phyloP scores from a whole-genome alignment of 192 early-diverging fungal genomes.

The Umbelopsis sp. region DNA sequence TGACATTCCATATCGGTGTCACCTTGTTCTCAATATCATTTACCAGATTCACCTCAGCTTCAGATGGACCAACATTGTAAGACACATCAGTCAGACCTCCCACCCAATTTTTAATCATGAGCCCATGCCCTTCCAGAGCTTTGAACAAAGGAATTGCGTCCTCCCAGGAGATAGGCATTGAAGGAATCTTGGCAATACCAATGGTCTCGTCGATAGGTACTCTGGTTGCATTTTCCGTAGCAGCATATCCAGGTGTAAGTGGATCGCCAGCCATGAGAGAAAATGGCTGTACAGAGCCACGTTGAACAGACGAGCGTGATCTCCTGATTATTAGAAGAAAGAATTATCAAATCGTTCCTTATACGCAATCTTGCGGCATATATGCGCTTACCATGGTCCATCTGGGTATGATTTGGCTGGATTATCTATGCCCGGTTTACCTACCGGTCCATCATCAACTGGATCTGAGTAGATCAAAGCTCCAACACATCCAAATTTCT shows the following conservation, averaged over 20 bases:
- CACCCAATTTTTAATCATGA: conserved; percentile 43
- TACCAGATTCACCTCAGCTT: conserved; percentile 48
- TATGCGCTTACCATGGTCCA: conserved; percentile 48
- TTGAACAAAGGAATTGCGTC: conserved; percentile 59
- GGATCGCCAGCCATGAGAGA: conserved; percentile 59
- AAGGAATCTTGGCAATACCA: conserved; percentile 58
- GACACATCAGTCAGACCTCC: conserved; percentile 54
- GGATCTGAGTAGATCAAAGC: conserved; percentile 68
- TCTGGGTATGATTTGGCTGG: conserved; percentile 55
- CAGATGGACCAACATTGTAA: conserved; percentile 61
- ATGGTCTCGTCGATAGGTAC: conserved; percentile 47
- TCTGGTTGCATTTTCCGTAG: conserved; percentile 47
- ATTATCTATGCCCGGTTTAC: neutral
- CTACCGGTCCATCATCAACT: conserved; percentile 53
- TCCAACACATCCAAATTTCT: conserved; percentile 55
- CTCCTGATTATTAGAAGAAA: conserved; percentile 19
- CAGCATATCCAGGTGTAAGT: conserved; percentile 59
- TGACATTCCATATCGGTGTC: conserved; percentile 62
- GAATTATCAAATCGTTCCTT: neutral
- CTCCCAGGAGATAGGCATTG: conserved; percentile 64
- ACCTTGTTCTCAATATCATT: conserved; percentile 52
- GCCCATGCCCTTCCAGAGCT: conserved; percentile 52
- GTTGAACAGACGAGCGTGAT: conserved; percentile 54
- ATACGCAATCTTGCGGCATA: neutral
- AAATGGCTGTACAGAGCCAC: conserved; percentile 55